A percentile compares a stretch with the other conserved stretches of the same genome.
Evolutionary conservation across 257 asterid species (phyloP).

Genomic region (Solanum virginianum): DNA sequence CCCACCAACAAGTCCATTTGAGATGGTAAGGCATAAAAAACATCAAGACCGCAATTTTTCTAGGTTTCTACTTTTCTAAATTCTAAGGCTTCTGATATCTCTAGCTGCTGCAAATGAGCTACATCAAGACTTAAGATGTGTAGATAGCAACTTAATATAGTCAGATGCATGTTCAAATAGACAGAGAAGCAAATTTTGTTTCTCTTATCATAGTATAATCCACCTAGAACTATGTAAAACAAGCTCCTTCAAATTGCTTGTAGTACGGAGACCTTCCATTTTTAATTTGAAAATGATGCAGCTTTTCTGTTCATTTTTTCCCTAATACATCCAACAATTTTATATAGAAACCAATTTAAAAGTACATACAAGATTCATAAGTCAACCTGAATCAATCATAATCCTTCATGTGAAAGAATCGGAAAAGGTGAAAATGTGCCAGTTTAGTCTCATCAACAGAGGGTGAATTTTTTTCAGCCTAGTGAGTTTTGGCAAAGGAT

Average conservation of each 20-base stretch:
- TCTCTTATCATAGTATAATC: not conserved
- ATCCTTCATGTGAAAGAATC: not conserved
- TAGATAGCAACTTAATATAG: not conserved
- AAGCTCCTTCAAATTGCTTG: not conserved
- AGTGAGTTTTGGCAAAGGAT: not conserved
- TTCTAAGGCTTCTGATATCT: not conserved
- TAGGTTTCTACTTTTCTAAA: not conserved
- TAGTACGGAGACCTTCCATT: not conserved
- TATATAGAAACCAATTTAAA: not conserved
- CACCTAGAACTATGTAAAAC: not conserved
- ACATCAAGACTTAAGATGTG: not conserved
- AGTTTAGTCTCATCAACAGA: not conserved
- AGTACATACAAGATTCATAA: not conserved
- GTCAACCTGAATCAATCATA: not conserved
- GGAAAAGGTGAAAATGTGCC: not conserved
- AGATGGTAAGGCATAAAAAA: not conserved
- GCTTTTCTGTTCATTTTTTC: not conserved
- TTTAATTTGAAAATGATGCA: not conserved
- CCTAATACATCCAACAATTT: not conserved
- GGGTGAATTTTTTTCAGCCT: not conserved
- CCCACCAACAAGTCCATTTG: not conserved
- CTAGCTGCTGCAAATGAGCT: not conserved
- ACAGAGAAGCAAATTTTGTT: not conserved
- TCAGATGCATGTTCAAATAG: not conserved
- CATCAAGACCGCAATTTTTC: not conserved